Evolutionary conservation across 140 eudicot species (phyloP), one percentile per base, ranked within the genome.

Genomic region (Flaveria floridana): DNA sequence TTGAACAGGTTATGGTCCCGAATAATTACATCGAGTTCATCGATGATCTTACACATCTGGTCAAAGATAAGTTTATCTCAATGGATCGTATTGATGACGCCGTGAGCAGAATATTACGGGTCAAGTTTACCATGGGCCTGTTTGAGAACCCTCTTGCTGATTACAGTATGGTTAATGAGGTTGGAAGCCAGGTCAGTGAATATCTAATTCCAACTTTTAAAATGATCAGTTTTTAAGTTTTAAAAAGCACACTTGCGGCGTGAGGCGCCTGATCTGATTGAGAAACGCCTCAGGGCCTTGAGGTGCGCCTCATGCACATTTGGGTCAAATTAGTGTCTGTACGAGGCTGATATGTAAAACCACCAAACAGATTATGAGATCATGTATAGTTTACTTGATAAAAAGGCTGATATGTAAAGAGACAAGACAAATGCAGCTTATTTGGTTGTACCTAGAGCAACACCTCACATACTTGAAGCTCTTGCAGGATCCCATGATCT

Each of bases 31-130:
- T 47, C 0, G 89, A 87, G 79, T 87, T 87, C 80, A 85, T 87
- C 63, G 73, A 80, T 46, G 87, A 74, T 56, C 84, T 87, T 53
- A 85, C 89, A 52, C 71, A 2, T 63, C 70, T 85, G 84, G 89
- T 87, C 59, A 85, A 80, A 77, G 83, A 81, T 64, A 85, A 87
- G 7, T 71, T 82, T 66, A 78, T 87, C 65, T 72, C 87, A 19
- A 82, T 87, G 89, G 86, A 83, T 1, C 87, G 92, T 62, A 87
- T 85, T 57, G 87, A 87, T 75, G 92, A 87, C 72, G 92, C 92
- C 2, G 92, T 87, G 26, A 75, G 71, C 70, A 83, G 92, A 71
- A 87, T 85, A 26, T 65, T 85, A 59, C 83, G 85, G 6, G 92
- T 87, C 21, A 87, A 87, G 76, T 87, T 85, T 55, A 62, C 59